These are phyloP conservation scores for Monosporascus sp. DNA, from an alignment of 2,329 filamentous ascomycete species.

Conservation along the genomic window DNA sequence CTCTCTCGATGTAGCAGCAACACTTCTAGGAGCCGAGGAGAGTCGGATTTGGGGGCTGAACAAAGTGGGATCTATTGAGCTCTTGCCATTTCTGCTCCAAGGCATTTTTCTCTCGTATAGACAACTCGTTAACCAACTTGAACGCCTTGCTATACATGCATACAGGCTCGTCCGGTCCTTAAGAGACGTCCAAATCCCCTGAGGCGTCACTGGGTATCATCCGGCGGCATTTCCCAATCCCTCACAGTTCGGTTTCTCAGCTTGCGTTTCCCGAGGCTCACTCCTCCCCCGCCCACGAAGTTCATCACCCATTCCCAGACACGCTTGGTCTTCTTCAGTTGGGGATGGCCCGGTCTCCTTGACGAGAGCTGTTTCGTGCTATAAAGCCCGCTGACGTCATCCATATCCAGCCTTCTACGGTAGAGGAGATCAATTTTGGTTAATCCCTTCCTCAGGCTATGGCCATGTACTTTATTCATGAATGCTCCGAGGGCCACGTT, in stretches of 20 bases:
- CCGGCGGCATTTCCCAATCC: constrained; percentile 27
- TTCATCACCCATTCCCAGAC: constrained; percentile 71
- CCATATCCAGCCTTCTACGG: constrained; percentile 45
- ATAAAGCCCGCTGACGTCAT: constrained; percentile 53
- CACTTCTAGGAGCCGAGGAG: too few species aligned
- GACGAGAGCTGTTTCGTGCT: constrained; percentile 42
- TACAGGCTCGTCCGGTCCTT: neutral
- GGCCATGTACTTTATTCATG: constrained; percentile 72
- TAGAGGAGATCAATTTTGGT: constrained; percentile 66
- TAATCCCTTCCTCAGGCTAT: constrained; percentile 67
- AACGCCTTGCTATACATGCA: neutral
- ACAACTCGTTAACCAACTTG: neutral
- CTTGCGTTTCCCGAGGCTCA: constrained; percentile 20
- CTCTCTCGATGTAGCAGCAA: too few species aligned
- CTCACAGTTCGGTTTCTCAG: constrained; percentile 19
- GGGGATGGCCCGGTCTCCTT: constrained; percentile 34
- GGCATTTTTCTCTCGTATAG: too few species aligned
- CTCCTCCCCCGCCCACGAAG: constrained; percentile 52
- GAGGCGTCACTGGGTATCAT: constrained; percentile 22
- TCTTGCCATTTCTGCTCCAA: too few species aligned
- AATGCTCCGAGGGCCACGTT: constrained; percentile 78
- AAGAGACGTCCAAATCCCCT: neutral
- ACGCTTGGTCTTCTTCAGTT: constrained; percentile 57
- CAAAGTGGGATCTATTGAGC: too few species aligned
- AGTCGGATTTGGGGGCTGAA: too few species aligned